phyloP scores from a whole-genome alignment of 352 stramenopile species.

The Halophytophthora polymorphica region DNA sequence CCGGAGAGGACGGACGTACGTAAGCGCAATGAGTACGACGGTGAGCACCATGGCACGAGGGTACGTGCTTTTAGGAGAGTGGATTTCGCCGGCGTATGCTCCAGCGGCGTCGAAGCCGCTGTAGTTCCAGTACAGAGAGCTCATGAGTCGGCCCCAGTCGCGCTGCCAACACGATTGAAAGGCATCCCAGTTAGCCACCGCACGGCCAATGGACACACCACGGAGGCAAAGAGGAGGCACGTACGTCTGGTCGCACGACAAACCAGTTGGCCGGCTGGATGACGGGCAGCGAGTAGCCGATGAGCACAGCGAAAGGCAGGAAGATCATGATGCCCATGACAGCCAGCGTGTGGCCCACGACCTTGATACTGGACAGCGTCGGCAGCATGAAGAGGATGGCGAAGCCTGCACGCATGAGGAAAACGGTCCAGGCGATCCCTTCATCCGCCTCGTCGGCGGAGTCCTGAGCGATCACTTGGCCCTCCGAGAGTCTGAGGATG shows the following conservation, averaged over 20 bases:
- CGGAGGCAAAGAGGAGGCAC: constrained; percentile 2
- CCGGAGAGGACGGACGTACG: constrained; percentile 28
- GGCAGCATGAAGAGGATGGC: constrained; percentile 71
- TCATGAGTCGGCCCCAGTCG: constrained; percentile 63
- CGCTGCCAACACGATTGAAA: constrained; percentile 23
- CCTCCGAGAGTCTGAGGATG: constrained; percentile 16
- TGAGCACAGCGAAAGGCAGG: constrained; percentile 57
- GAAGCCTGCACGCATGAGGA: constrained; percentile 45
- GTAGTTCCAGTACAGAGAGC: constrained; percentile 83
- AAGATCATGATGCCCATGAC: constrained; percentile 69
- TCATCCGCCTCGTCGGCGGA: constrained; percentile 12
- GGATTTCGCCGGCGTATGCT: constrained; percentile 71
- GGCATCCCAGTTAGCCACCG: constrained; percentile 3
- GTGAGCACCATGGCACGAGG: constrained; percentile 75
- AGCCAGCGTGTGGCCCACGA: constrained; percentile 61
- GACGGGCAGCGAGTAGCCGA: constrained; percentile 48
- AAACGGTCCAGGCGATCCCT: constrained; percentile 30
- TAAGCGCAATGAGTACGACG: constrained; percentile 73
- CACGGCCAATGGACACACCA: not conserved
- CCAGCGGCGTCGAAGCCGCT: constrained; percentile 73
- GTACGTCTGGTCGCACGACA: constrained; percentile 52
- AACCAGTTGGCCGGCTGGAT: constrained; percentile 70
- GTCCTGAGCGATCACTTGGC: constrained; percentile 29
- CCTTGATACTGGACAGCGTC: constrained; percentile 65
- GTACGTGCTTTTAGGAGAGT: constrained; percentile 67